phyloP scores from a whole-genome alignment of 441 rosid species.

The Viola pubescens region DNA sequence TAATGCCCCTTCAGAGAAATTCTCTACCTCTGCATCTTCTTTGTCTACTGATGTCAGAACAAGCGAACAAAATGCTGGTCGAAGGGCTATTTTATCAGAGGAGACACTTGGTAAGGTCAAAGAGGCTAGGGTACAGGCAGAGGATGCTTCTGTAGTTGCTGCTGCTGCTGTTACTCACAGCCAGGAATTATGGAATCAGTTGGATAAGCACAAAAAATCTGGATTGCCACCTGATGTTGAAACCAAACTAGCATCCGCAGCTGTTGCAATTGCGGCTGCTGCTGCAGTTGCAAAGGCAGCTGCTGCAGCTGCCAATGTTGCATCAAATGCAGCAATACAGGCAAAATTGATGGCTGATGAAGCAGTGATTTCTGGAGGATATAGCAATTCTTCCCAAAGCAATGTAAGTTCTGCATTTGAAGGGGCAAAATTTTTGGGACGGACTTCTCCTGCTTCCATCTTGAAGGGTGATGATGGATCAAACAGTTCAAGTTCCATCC shows the following conservation, averaged over 20 bases:
- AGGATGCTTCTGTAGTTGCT: slow-evolving; percentile 76
- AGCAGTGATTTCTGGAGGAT: slow-evolving; percentile 39
- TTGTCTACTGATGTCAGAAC: slow-evolving; percentile 31
- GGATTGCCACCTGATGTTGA: slow-evolving; percentile 53
- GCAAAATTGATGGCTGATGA: slow-evolving; percentile 94
- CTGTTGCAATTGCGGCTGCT: slow-evolving; percentile 77
- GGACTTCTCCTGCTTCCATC: slow-evolving; percentile 53
- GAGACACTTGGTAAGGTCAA: slow-evolving; percentile 53
- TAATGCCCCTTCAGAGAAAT: slow-evolving; percentile 35
- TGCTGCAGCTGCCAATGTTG: slow-evolving; percentile 91
- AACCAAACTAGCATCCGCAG: slow-evolving; percentile 68
- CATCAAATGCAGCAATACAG: slow-evolving; percentile 90
- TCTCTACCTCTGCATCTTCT: slow-evolving; percentile 32
- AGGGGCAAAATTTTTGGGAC: slow-evolving; percentile 28
- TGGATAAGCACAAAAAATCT: slow-evolving; percentile 51
- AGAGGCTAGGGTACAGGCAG: slow-evolving; percentile 71
- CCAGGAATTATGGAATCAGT: slow-evolving; percentile 65
- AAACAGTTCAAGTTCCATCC: slow-evolving; percentile 51
- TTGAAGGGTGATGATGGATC: slow-evolving; percentile 48
- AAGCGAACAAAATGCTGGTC: slow-evolving; percentile 30
- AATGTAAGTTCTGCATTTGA: slow-evolving; percentile 27
- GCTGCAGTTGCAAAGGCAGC: slow-evolving; percentile 98
- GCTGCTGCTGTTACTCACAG: slow-evolving; percentile 65
- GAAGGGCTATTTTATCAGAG: slow-evolving; percentile 47
- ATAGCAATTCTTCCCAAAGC: slow-evolving; percentile 23